phyloP scores from a whole-genome alignment of 2,329 filamentous ascomycete genomes.

The Chaetomiaceae sp. region DNA sequence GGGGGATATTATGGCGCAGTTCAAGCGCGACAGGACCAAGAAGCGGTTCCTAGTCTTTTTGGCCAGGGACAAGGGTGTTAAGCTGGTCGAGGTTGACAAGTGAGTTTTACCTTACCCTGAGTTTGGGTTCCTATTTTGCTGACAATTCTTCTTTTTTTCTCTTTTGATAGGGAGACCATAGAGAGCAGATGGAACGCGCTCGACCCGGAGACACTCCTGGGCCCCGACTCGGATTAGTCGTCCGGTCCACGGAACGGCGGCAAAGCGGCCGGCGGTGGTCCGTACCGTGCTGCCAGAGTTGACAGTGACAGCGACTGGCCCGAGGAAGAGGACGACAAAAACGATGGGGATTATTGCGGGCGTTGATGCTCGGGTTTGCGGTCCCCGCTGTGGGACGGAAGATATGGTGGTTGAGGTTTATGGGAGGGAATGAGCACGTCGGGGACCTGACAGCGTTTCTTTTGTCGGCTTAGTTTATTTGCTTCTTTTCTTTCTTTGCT shows the following conservation, averaged over 20 bases:
- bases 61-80: conserved; percentile 40
- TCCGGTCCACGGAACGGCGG: too few species aligned
- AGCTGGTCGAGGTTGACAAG: conserved; percentile 36
- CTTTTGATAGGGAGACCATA: conserved; percentile 1
- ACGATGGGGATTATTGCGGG: neutral
- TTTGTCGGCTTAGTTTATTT: too few species aligned
- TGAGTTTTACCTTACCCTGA: conserved; percentile 30
- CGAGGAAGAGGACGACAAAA: neutral
- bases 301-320: too few species aligned
- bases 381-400: too few species aligned
- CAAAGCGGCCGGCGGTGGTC: too few species aligned
- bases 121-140: neutral
- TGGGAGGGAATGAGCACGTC: too few species aligned
- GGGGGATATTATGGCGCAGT: conserved; percentile 46
- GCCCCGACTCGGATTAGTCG: conserved; percentile 7
- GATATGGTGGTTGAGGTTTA: too few species aligned
- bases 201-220: conserved; percentile 9
- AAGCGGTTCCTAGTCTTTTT: conserved; percentile 46
- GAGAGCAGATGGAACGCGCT: conserved; percentile 4
- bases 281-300: too few species aligned
- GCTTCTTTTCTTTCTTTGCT: too few species aligned
- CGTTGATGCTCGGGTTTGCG: neutral
- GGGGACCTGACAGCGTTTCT: neutral
- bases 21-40: conserved; percentile 50
- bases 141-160: neutral